These are phyloP conservation scores for Populus davidiana DNA, from an alignment of 345 rosid genomes.

Conservation along the genomic window DNA sequence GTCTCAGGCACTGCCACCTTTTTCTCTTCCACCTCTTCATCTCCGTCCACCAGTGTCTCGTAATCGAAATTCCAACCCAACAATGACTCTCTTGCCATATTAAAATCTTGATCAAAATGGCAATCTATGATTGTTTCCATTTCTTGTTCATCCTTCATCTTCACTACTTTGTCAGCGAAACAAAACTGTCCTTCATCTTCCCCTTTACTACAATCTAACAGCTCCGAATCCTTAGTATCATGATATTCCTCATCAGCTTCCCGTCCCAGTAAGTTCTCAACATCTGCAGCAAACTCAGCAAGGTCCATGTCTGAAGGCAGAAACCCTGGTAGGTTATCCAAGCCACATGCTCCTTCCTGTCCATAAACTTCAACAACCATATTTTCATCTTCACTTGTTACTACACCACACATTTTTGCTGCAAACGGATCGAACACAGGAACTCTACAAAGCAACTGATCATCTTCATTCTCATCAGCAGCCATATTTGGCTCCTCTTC, in stretches of 20 bases:
- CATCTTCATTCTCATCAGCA: slow-evolving; percentile 33
- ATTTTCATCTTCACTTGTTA: slow-evolving; percentile 18
- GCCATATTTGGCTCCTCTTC: slow-evolving; percentile 32
- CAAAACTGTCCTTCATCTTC: slow-evolving; percentile 7
- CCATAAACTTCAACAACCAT: slow-evolving; percentile 13
- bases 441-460: slow-evolving; percentile 39
- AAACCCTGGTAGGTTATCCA: slow-evolving; percentile 32
- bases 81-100: slow-evolving; percentile 8
- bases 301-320: slow-evolving; percentile 50
- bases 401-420: slow-evolving; percentile 17
- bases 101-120: slow-evolving; percentile 7
- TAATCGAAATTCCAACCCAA: slow-evolving; percentile 24
- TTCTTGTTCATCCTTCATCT: slow-evolving; percentile 36
- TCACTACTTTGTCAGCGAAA: slow-evolving; percentile 9
- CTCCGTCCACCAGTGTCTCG: slow-evolving; percentile 1
- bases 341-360: slow-evolving; percentile 15
- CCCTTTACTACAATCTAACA: slow-evolving; percentile 18
- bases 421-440: slow-evolving; percentile 49
- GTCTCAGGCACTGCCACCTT: not conserved
- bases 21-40: slow-evolving; percentile 13
- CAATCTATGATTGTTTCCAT: slow-evolving; percentile 5
- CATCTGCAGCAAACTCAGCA: slow-evolving; percentile 46
- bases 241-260: slow-evolving; percentile 24
- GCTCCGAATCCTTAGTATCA: slow-evolving; percentile 18
- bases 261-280: slow-evolving; percentile 41